phyloP scores from a whole-genome alignment of 768 basidiomycete genomes.

The Phanerochaete carnosa region DNA sequence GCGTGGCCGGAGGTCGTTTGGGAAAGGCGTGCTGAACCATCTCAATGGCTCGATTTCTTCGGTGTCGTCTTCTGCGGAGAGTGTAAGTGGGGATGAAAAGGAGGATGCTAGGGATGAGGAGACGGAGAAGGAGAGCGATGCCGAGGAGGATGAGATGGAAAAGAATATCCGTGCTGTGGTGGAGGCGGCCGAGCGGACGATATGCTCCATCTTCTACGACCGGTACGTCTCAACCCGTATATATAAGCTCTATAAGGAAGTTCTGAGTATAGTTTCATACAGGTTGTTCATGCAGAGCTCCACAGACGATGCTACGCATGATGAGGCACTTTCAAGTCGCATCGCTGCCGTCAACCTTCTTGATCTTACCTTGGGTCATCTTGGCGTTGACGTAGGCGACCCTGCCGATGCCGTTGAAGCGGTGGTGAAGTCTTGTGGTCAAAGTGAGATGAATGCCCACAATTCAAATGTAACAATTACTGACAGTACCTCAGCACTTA shows the following conservation, averaged over 20 bases:
- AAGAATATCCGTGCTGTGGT: slow-evolving; percentile 55
- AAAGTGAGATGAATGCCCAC: slow-evolving; percentile 48
- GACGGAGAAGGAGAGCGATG: slow-evolving; percentile 25
- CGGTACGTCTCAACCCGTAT: slow-evolving; percentile 37
- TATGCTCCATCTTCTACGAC: slow-evolving; percentile 82
- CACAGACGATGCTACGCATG: slow-evolving; percentile 80
- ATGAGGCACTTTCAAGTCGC: slow-evolving; percentile 84
- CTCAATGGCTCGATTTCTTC: background rate
- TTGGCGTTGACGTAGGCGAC: slow-evolving; percentile 75
- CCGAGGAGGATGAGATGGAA: slow-evolving; percentile 34
- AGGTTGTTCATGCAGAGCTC: slow-evolving; percentile 79
- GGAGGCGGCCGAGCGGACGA: slow-evolving; percentile 67
- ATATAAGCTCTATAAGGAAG: background rate
- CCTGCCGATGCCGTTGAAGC: slow-evolving; percentile 49
- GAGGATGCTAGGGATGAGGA: slow-evolving; percentile 18
- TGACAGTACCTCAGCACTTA: slow-evolving; percentile 39
- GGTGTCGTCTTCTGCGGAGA: slow-evolving; percentile 13
- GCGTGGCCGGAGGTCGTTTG: slow-evolving; percentile 25
- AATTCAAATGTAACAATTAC: slow-evolving; percentile 14
- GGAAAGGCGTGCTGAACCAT: slow-evolving; percentile 5
- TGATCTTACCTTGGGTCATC: slow-evolving; percentile 83
- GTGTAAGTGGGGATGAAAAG: slow-evolving; percentile 11
- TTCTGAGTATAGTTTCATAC: background rate
- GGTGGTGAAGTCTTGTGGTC: slow-evolving; percentile 72
- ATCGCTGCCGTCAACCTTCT: slow-evolving; percentile 91